A percentile compares a stretch with the other conserved stretches of the same genome.
These are phyloP conservation scores for Candida sp. DNA, from an alignment of 1,139 yeast species.

Conservation along the genomic window DNA sequence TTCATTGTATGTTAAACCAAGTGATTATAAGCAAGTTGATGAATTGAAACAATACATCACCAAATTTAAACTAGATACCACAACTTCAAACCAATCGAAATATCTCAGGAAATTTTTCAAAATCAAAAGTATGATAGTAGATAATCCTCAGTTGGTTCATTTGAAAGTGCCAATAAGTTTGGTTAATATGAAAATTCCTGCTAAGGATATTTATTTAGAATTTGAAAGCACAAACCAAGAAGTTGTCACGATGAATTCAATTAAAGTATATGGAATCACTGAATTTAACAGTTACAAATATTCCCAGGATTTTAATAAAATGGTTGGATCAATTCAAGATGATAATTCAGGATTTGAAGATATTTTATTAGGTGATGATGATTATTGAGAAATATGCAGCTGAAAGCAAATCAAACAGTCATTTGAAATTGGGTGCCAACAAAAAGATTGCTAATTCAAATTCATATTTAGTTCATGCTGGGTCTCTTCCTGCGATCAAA, in stretches of 20 bases:
- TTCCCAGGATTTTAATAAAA: slow-evolving; percentile 19
- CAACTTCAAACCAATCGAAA: slow-evolving; percentile 12
- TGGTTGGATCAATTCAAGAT: slow-evolving; percentile 15
- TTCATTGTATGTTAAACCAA: slow-evolving; percentile 32
- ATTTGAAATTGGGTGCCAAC: no score
- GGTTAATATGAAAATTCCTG: slow-evolving; percentile 30
- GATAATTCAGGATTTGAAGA: slow-evolving; percentile 7
- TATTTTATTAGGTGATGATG: slow-evolving; percentile 10
- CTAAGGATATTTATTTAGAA: slow-evolving; percentile 34
- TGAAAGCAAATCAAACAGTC: no score
- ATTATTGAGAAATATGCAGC: not conserved
- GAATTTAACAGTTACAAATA: slow-evolving; percentile 28
- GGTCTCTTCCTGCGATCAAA: no score
- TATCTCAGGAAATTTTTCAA: slow-evolving; percentile 32
- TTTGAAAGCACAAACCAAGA: slow-evolving; percentile 17
- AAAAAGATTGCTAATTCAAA: no score
- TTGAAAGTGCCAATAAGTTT: slow-evolving; percentile 33
- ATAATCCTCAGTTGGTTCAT: slow-evolving; percentile 17
- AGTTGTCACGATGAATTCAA: slow-evolving; percentile 20
- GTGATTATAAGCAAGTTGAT: slow-evolving; percentile 11
- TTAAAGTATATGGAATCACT: slow-evolving; percentile 39
- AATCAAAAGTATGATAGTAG: slow-evolving; percentile 21
- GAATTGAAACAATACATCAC: slow-evolving; percentile 6
- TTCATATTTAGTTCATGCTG: no score
- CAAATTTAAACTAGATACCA: slow-evolving; percentile 1